Percentiles rank a stretch among this genome's conserved stretches.
Evolutionary conservation across 352 stramenopile species (phyloP).

Genomic region (Phytophthora cactorum): DNA sequence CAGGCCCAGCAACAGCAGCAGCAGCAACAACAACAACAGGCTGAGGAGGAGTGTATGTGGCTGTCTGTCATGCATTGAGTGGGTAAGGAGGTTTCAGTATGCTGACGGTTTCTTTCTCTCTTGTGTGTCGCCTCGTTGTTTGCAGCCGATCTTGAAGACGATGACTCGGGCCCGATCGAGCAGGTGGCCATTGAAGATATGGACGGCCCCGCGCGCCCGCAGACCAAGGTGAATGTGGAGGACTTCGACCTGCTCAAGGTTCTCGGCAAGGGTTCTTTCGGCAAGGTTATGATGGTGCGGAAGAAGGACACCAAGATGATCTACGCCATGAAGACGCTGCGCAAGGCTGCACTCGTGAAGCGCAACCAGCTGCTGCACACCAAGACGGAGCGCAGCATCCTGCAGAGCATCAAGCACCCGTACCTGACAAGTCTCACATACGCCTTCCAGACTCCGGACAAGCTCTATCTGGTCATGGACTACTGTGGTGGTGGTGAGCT

Average conservation of each 20-base stretch:
- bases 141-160: constrained; percentile 79
- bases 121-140: constrained; percentile 13
- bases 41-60: constrained; percentile 74
- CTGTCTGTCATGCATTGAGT: neutral
- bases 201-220: constrained; percentile 58
- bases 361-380: constrained; percentile 95
- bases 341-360: constrained; percentile 93
- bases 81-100: neutral
- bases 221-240: constrained; percentile 90
- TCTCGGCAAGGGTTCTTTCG: constrained; percentile 95
- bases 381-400: constrained; percentile 93
- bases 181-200: constrained; percentile 87
- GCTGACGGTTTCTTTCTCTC: constrained; percentile 12
- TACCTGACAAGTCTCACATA: constrained; percentile 90
- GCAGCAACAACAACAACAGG: constrained; percentile 35
- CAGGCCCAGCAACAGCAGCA: constrained; percentile 29
- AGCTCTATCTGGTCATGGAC: constrained; percentile 95
- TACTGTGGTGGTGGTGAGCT: constrained; percentile 95
- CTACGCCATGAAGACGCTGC: constrained; percentile 96
- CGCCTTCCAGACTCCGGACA: constrained; percentile 92
- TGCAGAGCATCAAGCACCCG: constrained; percentile 93
- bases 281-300: constrained; percentile 96
- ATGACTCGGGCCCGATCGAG: constrained; percentile 82
- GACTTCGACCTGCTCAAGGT: constrained; percentile 95
- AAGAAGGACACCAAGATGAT: constrained; percentile 95